These are phyloP conservation scores for Venturiaceae sp. DNA, from an alignment of 2,329 filamentous ascomycete species.

Conservation along the genomic window DNA sequence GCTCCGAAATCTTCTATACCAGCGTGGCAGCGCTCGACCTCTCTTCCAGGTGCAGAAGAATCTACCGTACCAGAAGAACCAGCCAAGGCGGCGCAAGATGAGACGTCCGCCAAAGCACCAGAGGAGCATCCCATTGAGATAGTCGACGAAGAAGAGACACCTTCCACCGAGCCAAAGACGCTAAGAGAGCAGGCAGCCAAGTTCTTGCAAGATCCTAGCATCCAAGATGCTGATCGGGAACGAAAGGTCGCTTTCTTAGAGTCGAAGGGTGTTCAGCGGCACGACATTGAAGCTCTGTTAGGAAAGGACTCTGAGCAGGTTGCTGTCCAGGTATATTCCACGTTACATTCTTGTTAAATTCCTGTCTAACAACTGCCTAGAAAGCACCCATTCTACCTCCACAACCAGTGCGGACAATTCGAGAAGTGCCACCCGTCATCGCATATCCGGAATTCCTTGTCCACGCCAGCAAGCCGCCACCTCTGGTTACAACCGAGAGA, in stretches of 20 bases:
- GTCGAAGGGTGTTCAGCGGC: conserved; percentile 60
- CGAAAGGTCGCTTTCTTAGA: conserved; percentile 69
- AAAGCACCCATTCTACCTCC: conserved; percentile 1
- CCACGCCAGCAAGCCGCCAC: conserved; percentile 47
- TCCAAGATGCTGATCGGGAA: conserved; percentile 58
- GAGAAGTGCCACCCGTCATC: conserved; percentile 49
- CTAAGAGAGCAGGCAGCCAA: conserved; percentile 53
- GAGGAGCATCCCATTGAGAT: background rate
- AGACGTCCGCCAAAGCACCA: background rate
- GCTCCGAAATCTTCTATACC: conserved; percentile 15
- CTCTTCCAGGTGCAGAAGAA: conserved; percentile 5
- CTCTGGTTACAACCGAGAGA: conserved; percentile 46
- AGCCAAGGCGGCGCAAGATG: background rate
- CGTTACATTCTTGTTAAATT: no score
- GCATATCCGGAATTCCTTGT: conserved; percentile 58
- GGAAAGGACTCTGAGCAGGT: conserved; percentile 16
- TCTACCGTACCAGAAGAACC: background rate
- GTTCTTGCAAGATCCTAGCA: conserved; percentile 67
- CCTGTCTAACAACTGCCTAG: background rate
- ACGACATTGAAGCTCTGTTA: conserved; percentile 61
- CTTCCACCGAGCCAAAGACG: conserved; percentile 7
- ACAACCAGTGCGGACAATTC: conserved; percentile 19
- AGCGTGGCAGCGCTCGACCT: conserved; percentile 23
- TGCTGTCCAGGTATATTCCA: background rate
- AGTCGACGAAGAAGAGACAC: background rate